phyloP scores from a whole-genome alignment of 331 rosid genomes.

The Rhamnella rubrinervis region DNA sequence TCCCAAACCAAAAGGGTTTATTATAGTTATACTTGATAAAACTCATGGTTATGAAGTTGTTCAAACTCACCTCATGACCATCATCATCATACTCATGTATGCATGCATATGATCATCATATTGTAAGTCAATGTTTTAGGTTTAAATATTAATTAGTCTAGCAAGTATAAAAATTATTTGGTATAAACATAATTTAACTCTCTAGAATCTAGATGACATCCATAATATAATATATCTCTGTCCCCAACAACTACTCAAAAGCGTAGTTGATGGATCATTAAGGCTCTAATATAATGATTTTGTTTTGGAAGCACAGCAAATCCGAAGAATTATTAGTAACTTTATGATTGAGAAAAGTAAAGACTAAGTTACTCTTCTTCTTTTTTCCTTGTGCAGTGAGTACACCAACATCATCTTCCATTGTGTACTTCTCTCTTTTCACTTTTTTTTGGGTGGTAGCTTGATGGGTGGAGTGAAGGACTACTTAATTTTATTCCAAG shows the following conservation, averaged over 20 bases:
- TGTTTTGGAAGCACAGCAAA: constrained; percentile 11
- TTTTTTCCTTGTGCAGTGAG: constrained; percentile 17
- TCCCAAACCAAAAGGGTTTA: no score
- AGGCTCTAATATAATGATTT: constrained; percentile 25
- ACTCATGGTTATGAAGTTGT: no score
- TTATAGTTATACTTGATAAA: no score
- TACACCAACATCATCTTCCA: constrained; percentile 29
- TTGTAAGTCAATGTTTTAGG: no score
- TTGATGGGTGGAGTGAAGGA: constrained; percentile 29
- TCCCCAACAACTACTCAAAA: constrained; percentile 31
- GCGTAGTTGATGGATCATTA: constrained; percentile 34
- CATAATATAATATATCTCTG: constrained; percentile 19
- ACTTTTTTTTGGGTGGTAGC: constrained; percentile 31
- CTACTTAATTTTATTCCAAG: constrained; percentile 60
- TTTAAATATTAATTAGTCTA: no score
- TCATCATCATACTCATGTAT: no score
- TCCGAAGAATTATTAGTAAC: constrained; percentile 36
- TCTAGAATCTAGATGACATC: neutral
- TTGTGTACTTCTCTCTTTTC: constrained; percentile 42
- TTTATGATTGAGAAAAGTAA: constrained; percentile 67
- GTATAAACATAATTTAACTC: neutral
- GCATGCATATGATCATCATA: no score
- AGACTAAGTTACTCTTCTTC: constrained; percentile 44
- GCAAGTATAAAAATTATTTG: no score
- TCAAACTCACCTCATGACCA: no score